These are phyloP conservation scores for Rhynchospora tenuis DNA, from an alignment of 176 grass and related monocot genomes.

Conservation along the genomic window DNA sequence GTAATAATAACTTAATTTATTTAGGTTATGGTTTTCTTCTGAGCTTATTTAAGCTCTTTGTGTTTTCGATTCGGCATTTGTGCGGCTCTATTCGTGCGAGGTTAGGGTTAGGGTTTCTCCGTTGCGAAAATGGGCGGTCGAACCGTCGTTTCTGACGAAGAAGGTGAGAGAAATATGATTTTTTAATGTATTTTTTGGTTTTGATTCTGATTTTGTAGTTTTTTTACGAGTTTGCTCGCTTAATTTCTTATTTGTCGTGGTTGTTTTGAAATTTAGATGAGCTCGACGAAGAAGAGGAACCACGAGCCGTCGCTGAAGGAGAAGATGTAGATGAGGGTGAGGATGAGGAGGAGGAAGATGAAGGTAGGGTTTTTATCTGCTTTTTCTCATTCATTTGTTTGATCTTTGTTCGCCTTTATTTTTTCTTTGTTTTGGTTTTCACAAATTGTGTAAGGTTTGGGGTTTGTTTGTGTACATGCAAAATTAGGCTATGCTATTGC, in stretches of 20 bases:
- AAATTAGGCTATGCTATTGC: neutral
- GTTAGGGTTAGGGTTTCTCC: conserved; percentile 45
- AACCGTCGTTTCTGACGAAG: conserved; percentile 72
- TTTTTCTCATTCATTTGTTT: neutral
- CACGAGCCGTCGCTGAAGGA: conserved; percentile 25
- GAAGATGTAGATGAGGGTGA: conserved; percentile 38
- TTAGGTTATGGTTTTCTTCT: conserved; percentile 1
- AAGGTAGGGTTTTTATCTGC: conserved; percentile 37
- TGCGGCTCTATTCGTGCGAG: conserved; percentile 10
- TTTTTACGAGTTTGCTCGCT: neutral
- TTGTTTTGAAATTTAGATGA: conserved; percentile 43
- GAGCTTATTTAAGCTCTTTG: neutral
- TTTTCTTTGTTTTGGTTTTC: neutral
- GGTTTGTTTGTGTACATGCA: neutral
- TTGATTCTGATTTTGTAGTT: neutral
- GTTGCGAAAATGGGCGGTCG: conserved; percentile 45
- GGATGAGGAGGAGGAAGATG: conserved; percentile 61
- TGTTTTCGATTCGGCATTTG: neutral
- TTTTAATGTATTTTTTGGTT: neutral
- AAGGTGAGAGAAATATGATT: conserved; percentile 39
- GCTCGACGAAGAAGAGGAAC: conserved; percentile 51
- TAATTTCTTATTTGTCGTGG: conserved; percentile 19
- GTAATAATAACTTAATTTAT: neutral
- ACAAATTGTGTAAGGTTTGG: neutral
- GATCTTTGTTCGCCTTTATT: neutral